Conservation (phyloP, 2,329 filamentous ascomycete species). For the Beauveria sp. region DNA sequence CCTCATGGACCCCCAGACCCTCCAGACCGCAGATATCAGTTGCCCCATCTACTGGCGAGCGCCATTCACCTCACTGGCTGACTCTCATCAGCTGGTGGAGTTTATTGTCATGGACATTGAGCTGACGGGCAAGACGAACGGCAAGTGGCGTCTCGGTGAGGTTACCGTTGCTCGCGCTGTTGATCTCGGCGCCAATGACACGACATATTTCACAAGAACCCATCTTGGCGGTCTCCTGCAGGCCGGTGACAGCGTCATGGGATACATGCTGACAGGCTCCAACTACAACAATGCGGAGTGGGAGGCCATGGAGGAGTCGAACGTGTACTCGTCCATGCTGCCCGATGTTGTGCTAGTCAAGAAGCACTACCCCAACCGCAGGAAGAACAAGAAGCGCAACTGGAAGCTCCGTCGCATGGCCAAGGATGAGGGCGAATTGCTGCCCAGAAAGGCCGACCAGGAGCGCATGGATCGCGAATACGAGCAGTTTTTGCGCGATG, state of each 20-base stretch:
- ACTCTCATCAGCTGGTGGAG: constrained; percentile 78
- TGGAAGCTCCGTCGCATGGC: constrained; percentile 95
- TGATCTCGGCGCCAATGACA: constrained; percentile 80
- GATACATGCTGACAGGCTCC: constrained; percentile 81
- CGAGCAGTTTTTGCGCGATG: constrained; percentile 92
- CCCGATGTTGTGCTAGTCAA: constrained; percentile 93
- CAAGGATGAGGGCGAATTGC: constrained; percentile 78
- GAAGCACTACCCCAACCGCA: constrained; percentile 86
- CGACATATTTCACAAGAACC: constrained; percentile 81
- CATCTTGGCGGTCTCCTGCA: constrained; percentile 82
- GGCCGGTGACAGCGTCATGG: constrained; percentile 85
- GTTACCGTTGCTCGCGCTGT: constrained; percentile 79
- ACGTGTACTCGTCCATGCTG: constrained; percentile 67
- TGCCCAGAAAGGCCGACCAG: constrained; percentile 81
- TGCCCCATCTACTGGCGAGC: constrained; percentile 82
- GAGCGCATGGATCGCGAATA: constrained; percentile 87
- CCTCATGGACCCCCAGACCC: constrained; percentile 80
- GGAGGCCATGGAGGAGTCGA: constrained; percentile 72
- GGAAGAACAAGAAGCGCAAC: constrained; percentile 72
- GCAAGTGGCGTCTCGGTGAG: constrained; percentile 78
- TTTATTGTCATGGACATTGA: constrained; percentile 96
- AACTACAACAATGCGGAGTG: constrained; percentile 89
- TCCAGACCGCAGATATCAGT: constrained; percentile 82
- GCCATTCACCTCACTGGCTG: constrained; percentile 77
- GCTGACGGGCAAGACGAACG: constrained; percentile 63